Evolutionary conservation across 179 eudicot species (phyloP).

Genomic region (Heliamphora pulchella): DNA sequence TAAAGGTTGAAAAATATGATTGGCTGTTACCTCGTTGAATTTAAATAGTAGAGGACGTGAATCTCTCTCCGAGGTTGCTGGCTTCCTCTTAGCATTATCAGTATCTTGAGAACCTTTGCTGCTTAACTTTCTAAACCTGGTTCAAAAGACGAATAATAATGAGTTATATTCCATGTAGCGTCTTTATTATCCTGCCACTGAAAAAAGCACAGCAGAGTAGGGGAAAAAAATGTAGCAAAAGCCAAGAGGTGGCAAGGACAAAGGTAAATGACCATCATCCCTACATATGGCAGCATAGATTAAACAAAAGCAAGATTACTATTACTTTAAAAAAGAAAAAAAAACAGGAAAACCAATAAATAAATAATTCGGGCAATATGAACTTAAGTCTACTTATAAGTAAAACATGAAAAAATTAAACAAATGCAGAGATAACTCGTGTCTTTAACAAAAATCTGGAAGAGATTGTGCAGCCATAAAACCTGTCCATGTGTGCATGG

Average conservation of each 20-base stretch:
- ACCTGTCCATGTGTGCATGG: not conserved
- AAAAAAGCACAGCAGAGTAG: not conserved
- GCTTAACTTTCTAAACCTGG: slow-evolving; percentile 61
- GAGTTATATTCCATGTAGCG: not conserved
- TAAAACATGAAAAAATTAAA: not conserved
- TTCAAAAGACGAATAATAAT: slow-evolving; percentile 18
- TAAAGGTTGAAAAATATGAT: not conserved
- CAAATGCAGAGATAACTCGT: not conserved
- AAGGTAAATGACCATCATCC: no score
- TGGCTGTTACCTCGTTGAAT: slow-evolving; percentile 73
- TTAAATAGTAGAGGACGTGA: slow-evolving; percentile 75
- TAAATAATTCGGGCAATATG: not conserved
- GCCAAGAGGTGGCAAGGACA: not conserved
- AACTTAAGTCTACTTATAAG: not conserved
- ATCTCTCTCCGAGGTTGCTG: slow-evolving; percentile 53
- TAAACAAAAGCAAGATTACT: not conserved
- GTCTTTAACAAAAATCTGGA: not conserved
- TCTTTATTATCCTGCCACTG: not conserved
- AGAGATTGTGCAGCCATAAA: not conserved
- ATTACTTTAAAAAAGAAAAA: not conserved
- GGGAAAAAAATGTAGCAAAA: not conserved
- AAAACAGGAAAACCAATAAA: not conserved
- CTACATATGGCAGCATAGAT: not conserved
- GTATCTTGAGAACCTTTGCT: slow-evolving; percentile 33
- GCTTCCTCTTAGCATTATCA: slow-evolving; percentile 29